A percentile compares a stretch with the other conserved stretches of the same genome.
Conservation (phyloP, 2,329 filamentous ascomycete species). For the Sporothrix dimorphospora region DNA sequence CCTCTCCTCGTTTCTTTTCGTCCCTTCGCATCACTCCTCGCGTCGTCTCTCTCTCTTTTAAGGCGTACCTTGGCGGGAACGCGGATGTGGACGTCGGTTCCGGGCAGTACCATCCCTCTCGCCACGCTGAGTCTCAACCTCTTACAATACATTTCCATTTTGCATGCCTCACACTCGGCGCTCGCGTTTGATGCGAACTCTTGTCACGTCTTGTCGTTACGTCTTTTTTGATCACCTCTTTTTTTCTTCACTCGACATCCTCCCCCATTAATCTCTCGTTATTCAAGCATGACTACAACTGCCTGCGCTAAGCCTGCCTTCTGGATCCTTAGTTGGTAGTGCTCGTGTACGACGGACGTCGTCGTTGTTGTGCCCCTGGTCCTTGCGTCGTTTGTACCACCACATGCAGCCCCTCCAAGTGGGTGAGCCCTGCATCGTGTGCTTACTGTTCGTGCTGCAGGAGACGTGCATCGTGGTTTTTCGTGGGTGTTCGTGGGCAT, state of each 20-base stretch:
- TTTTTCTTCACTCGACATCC: not conserved
- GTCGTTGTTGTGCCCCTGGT: not conserved
- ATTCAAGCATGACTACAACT: not conserved
- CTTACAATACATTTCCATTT: not conserved
- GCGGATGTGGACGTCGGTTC: not conserved
- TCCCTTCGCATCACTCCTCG: not conserved
- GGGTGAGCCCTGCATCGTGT: constrained; percentile 1
- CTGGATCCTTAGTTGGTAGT: not conserved
- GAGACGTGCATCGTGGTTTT: not conserved
- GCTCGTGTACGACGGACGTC: not conserved
- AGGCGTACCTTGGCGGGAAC: not conserved
- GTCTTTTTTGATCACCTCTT: not conserved
- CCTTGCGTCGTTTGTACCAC: constrained; percentile 11
- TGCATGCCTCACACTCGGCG: not conserved
- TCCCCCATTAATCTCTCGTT: not conserved
- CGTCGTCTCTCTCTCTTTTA: not conserved
- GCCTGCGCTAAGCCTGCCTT: not conserved
- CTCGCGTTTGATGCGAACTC: not conserved
- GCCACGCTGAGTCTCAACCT: not conserved
- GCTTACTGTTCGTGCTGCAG: constrained; percentile 19
- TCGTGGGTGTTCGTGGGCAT: not conserved
- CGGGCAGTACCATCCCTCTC: not conserved
- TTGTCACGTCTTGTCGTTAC: not conserved
- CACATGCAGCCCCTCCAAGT: not conserved
- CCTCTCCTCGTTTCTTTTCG: not conserved